Base-by-base conservation (phyloP, 768 basidiomycete species). In the Gymnopilus dilepis region DNA sequence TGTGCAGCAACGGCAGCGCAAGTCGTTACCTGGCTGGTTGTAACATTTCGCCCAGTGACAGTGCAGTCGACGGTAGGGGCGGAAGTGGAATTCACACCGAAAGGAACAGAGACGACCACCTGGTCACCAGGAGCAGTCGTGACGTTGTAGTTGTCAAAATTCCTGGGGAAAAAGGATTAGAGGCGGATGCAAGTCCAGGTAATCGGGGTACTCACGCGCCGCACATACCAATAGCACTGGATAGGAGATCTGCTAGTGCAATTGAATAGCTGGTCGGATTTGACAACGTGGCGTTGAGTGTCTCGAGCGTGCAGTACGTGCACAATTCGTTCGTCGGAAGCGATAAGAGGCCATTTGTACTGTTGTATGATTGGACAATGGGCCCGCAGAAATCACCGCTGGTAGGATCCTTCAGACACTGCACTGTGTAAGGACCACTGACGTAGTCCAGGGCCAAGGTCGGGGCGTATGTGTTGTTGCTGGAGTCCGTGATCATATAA, bases 371-470 rank as follows among this genome's bases (percentile, higher is more conserved):
- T 33, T 59, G 40, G 17, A 70, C 28, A 3, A 70, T 13, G 26
- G 61, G 34, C 21, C 47, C 34, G 62, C 71, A 72, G 48, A 61
- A 72, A 8, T 56, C 26, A 30, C 58, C 58, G n/a, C 34, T 42
- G 22, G 33, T 24, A 4, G 48, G 58, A 54, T 72, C 71, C 51
- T 65, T 58, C 4, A 67, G 64, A 41, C 71, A 72, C 59, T 72
- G 71, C 2, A 64, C 57, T 6, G 58, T 58, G 59, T 72, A 72
- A 3, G 71, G 69, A 17, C 66, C 71, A 7, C 57, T 50, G 19
- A 72, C 62, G 7, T 41, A 56, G 54, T 72, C 71, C 37, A 72
- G 52, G 2, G 69, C 67, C 6, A 67, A 56, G 12, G 69, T 68
- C 8, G 69, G 67, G 8, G 60, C 40, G 41, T 72, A 72, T 24